Evolutionary conservation across 208 protist genomes (phyloP).

Genomic region (Crithidia brevicula): DNA sequence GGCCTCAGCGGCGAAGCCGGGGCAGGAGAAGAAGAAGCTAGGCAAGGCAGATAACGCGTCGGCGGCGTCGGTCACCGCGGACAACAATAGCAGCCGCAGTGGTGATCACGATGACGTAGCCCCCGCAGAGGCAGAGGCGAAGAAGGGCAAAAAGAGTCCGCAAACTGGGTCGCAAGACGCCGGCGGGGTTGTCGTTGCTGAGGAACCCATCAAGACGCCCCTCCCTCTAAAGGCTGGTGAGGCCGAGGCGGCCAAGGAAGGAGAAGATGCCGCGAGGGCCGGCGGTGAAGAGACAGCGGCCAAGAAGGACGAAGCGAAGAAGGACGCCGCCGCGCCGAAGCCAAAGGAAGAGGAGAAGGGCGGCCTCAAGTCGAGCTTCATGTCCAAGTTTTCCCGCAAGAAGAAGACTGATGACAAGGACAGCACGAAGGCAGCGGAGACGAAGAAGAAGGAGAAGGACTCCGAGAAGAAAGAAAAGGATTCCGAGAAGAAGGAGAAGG

Average conservation of each 20-base stretch:
- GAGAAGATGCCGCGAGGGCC: slow-evolving; percentile 3
- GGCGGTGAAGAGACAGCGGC: background rate
- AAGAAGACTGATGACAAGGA: slow-evolving; percentile 16
- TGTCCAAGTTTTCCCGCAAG: slow-evolving; percentile 18
- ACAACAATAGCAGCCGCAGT: too few relatives aligned
- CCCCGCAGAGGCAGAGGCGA: background rate
- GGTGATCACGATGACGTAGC: too few relatives aligned
- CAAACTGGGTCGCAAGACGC: slow-evolving; percentile 1
- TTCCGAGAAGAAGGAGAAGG: slow-evolving; percentile 9
- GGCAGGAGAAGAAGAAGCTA: background rate
- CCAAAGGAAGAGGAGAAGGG: slow-evolving; percentile 13
- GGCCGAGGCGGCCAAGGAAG: slow-evolving; percentile 6
- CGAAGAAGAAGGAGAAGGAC: slow-evolving; percentile 12
- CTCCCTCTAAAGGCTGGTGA: background rate
- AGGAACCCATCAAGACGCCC: slow-evolving; percentile 20
- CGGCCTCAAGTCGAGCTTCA: slow-evolving; percentile 13
- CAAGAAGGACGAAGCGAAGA: background rate
- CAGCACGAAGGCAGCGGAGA: background rate
- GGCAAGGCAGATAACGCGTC: background rate
- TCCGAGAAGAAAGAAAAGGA: slow-evolving; percentile 9
- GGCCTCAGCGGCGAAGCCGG: background rate
- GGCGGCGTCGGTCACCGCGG: background rate
- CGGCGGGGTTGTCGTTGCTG: slow-evolving; percentile 2
- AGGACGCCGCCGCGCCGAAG: background rate
- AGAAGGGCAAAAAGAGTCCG: background rate